Evolutionary conservation across 495 filamentous ascomycete species (phyloP).

Genomic region (Cenococcum geophilum): DNA sequence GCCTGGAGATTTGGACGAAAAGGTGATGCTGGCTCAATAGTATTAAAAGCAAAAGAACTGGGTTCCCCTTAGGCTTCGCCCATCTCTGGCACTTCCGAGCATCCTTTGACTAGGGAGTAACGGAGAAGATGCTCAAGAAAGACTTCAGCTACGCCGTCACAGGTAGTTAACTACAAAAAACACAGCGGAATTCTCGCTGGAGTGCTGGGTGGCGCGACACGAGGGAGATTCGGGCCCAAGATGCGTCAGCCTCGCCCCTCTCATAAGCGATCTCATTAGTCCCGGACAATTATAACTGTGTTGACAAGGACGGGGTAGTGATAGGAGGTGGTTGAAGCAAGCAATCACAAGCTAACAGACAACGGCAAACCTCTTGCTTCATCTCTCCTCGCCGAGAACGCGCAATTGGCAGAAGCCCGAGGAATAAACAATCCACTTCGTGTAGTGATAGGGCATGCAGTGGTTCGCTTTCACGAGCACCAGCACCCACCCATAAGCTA

Average conservation of each 20-base stretch:
- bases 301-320: background rate
- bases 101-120: no score
- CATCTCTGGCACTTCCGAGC: background rate
- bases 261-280: conserved; percentile 4
- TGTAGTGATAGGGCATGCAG: conserved; percentile 8
- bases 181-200: background rate
- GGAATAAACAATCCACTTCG: background rate
- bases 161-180: background rate
- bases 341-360: conserved; percentile 3
- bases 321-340: background rate
- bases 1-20: background rate
- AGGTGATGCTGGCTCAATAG: conserved; percentile 4
- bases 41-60: background rate
- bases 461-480: background rate
- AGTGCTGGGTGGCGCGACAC: background rate
- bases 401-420: background rate
- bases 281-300: background rate
- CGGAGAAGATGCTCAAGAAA: no score
- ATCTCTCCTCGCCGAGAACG: background rate
- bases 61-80: background rate
- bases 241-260: conserved; percentile 8
- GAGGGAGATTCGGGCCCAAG: background rate
- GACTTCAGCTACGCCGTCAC: background rate
- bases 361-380: background rate
- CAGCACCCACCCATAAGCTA: background rate